These are phyloP conservation scores for Pythium aquatile DNA, from an alignment of 352 stramenopile species.

Conservation along the genomic window DNA sequence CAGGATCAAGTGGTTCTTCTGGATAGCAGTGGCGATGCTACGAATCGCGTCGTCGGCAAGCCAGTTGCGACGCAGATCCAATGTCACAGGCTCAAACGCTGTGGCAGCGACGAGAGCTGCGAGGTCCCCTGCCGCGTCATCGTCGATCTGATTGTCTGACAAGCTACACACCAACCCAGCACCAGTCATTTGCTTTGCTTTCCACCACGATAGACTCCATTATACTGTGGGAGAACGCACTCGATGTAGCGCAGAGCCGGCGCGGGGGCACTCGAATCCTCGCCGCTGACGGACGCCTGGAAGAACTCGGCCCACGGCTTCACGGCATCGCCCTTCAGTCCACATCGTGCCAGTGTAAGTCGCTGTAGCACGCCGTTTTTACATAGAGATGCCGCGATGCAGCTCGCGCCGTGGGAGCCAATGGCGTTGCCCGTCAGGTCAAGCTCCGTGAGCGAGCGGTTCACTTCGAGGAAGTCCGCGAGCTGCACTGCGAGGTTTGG, in stretches of 20 bases:
- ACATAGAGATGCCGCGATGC: constrained; percentile 35
- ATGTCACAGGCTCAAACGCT: constrained; percentile 4
- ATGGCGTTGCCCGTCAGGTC: constrained; percentile 41
- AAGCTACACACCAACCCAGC: constrained; percentile 19
- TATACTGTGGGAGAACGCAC: not conserved
- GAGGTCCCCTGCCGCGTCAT: constrained; percentile 29
- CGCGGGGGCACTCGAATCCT: not conserved
- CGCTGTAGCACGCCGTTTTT: constrained; percentile 32
- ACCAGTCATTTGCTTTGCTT: too few species aligned
- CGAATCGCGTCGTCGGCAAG: constrained; percentile 27
- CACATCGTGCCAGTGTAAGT: constrained; percentile 34
- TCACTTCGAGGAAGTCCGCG: constrained; percentile 47
- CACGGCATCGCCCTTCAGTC: constrained; percentile 33
- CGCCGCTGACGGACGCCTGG: not conserved
- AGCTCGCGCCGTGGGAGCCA: constrained; percentile 35
- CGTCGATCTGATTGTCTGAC: constrained; percentile 43
- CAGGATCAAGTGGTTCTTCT: constrained; percentile 26
- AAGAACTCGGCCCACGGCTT: constrained; percentile 33
- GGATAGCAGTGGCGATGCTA: constrained; percentile 30
- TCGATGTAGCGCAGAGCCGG: not conserved
- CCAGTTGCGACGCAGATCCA: constrained; percentile 40
- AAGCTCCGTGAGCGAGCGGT: constrained; percentile 35
- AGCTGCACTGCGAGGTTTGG: constrained; percentile 43
- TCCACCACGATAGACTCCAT: too few species aligned
- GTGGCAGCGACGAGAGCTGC: constrained; percentile 25